Base-by-base conservation (phyloP, 352 stramenopile genomes). In the Nannochloropsis limnetica region DNA sequence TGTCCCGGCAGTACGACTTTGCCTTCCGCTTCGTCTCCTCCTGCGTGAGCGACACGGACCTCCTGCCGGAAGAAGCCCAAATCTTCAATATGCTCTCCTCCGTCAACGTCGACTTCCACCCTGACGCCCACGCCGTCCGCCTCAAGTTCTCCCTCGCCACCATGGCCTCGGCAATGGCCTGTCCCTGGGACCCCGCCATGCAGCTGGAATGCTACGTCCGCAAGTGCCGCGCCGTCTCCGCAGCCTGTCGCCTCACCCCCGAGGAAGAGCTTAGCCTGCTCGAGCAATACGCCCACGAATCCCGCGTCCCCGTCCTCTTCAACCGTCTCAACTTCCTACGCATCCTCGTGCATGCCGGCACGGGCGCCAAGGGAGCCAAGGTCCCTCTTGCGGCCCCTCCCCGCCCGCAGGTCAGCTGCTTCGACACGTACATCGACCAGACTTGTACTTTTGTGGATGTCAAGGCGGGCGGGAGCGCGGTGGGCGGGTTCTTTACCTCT, bases 1-100 rank as follows among this genome's bases (percentile, higher is more conserved):
- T 99, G 11, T 93, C 92, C 4, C 91, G 95, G 31, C 89, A 96
- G 37, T 99, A 99, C 82, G 88, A 90, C 20, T 91, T 87, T 86
- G 67, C 67, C 68, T 80, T 86, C 22, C 28, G 69, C 69, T 81
- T 87, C 83, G 83, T 87, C 25, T 83, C 85, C 45, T 81, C 81
- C 61, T 87, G 85, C 25, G 81, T 87, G 67, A 87, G 80, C 27
- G 85, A 88, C 81, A 67, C 85, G 1, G 80, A 84, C 43, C 81
- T 87, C 3, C 54, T 80, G n/a, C 80, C 15, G 43, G 85, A 88
- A 49, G 85, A 88, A 61, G 81, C 85, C 20, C 68, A 68, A 31
- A 86, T 82, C 25, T 86, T 86, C 43, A 45, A 32, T 15, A 84
- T 81, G 83, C 43, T 88, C 29, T 74, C 81, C 29, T 74, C 80